phyloP scores from a whole-genome alignment of 208 protist species.

The Crithidia thermophila region DNA sequence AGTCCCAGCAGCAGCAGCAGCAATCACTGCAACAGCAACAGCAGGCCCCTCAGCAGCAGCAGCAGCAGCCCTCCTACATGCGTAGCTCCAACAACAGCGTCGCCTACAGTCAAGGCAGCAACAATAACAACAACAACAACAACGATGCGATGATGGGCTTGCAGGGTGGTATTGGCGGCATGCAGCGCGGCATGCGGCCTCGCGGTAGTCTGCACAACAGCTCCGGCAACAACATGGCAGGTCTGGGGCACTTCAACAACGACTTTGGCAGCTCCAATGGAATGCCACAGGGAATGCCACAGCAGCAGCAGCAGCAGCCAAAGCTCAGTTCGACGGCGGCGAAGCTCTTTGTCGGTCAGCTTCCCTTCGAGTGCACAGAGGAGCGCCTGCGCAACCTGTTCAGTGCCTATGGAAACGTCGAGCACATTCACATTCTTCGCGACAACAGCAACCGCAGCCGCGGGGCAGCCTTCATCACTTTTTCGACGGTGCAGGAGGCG shows the following conservation, averaged over 20 bases:
- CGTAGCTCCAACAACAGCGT: constrained; percentile 11
- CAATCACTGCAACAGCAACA: not conserved
- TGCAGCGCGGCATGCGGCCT: constrained; percentile 12
- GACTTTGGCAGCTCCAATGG: constrained; percentile 20
- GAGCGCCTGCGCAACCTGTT: constrained; percentile 83
- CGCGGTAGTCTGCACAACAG: constrained; percentile 24
- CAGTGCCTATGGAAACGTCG: constrained; percentile 81
- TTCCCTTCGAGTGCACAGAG: constrained; percentile 87
- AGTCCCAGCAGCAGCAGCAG: constrained; percentile 18
- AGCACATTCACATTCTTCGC: constrained; percentile 88
- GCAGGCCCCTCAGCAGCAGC: constrained; percentile 14
- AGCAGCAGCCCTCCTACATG: constrained; percentile 18
- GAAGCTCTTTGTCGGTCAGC: constrained; percentile 87
- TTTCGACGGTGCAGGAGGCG: constrained; percentile 77
- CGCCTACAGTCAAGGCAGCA: constrained; percentile 6
- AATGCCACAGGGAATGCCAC: constrained; percentile 17
- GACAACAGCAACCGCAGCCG: constrained; percentile 84
- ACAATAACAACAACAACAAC: constrained; percentile 19
- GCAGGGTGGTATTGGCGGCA: not conserved
- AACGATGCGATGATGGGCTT: constrained; percentile 12
- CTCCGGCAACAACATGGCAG: constrained; percentile 27
- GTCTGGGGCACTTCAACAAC: constrained; percentile 10
- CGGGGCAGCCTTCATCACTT: constrained; percentile 87
- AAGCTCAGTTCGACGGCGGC: constrained; percentile 50
- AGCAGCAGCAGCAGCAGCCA: constrained; percentile 36